These are phyloP conservation scores for Cordyceps fumosorosea DNA, from an alignment of 2,329 filamentous ascomycete species.

Conservation along the genomic window DNA sequence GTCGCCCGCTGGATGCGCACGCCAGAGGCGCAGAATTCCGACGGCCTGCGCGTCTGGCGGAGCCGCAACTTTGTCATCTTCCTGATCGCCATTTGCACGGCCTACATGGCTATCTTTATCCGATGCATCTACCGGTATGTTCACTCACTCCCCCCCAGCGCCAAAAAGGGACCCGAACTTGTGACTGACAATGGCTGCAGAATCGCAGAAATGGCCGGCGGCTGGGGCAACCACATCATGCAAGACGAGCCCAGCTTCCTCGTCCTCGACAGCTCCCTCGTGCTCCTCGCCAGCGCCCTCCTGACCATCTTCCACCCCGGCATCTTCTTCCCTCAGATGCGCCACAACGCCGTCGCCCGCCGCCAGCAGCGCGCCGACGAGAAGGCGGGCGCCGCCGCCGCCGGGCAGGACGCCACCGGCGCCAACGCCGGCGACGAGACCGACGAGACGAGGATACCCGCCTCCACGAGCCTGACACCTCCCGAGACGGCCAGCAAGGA, in stretches of 20 bases:
- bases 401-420: background rate
- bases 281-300: slow-evolving; percentile 42
- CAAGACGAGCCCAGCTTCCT: slow-evolving; percentile 54
- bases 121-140: slow-evolving; percentile 47
- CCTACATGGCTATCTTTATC: slow-evolving; percentile 40
- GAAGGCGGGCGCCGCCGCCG: background rate
- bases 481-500: slow-evolving; percentile 24
- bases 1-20: slow-evolving; percentile 32
- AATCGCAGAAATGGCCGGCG: slow-evolving; percentile 57
- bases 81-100: slow-evolving; percentile 34
- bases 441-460: slow-evolving; percentile 15
- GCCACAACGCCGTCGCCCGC: slow-evolving; percentile 7
- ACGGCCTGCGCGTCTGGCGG: slow-evolving; percentile 34
- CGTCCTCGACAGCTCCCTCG: slow-evolving; percentile 46
- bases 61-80: slow-evolving; percentile 39
- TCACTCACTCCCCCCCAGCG: too few species aligned
- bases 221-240: slow-evolving; percentile 59
- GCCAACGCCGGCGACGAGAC: slow-evolving; percentile 9
- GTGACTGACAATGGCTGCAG: slow-evolving; percentile 25
- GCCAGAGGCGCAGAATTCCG: slow-evolving; percentile 24
- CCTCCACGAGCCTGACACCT: background rate
- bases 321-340: slow-evolving; percentile 49
- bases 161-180: background rate
- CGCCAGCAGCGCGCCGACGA: slow-evolving; percentile 5
- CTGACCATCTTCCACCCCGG: slow-evolving; percentile 50